Percentiles rank a stretch among this genome's conserved stretches.
These are phyloP conservation scores for Salix exigua DNA, from an alignment of 345 rosid species.

Conservation along the genomic window DNA sequence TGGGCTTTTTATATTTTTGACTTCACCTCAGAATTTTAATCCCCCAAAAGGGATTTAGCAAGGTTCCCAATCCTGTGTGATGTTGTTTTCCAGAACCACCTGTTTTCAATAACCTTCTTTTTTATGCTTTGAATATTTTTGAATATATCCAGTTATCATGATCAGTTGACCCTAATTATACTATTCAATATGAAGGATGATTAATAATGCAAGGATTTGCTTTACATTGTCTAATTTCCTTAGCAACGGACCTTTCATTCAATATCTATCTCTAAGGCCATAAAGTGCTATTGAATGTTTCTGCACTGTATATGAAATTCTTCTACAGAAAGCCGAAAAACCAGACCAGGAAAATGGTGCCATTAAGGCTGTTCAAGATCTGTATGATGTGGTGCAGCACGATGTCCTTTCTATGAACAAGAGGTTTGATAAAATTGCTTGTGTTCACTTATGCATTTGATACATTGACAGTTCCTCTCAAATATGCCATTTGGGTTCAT, in stretches of 20 bases:
- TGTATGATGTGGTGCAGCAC: conserved; percentile 81
- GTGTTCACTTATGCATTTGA: conserved; percentile 3
- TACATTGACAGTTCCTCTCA: conserved; percentile 4
- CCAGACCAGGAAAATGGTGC: conserved; percentile 76
- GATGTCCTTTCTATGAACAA: conserved; percentile 69
- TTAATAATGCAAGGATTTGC: background rate
- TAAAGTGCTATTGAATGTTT: background rate
- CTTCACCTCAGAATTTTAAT: too few species aligned
- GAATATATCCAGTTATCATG: too few species aligned
- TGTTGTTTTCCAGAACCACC: too few species aligned
- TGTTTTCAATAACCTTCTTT: too few species aligned
- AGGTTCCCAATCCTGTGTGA: too few species aligned
- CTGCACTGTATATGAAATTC: conserved; percentile 12
- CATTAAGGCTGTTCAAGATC: conserved; percentile 87
- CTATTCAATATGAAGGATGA: too few species aligned
- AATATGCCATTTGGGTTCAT: conserved; percentile 7
- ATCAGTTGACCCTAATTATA: too few species aligned
- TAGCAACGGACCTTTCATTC: background rate
- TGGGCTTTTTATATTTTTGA: too few species aligned
- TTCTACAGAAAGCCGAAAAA: conserved; percentile 65
- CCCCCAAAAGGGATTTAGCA: too few species aligned
- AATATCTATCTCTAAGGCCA: background rate
- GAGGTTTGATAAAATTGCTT: conserved; percentile 51
- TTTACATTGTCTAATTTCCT: background rate
- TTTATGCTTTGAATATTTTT: too few species aligned